A percentile compares a stretch with the other conserved stretches of the same genome.
Conservation (phyloP, 768 basidiomycete genomes). For the Kwoniella dejecticola region DNA sequence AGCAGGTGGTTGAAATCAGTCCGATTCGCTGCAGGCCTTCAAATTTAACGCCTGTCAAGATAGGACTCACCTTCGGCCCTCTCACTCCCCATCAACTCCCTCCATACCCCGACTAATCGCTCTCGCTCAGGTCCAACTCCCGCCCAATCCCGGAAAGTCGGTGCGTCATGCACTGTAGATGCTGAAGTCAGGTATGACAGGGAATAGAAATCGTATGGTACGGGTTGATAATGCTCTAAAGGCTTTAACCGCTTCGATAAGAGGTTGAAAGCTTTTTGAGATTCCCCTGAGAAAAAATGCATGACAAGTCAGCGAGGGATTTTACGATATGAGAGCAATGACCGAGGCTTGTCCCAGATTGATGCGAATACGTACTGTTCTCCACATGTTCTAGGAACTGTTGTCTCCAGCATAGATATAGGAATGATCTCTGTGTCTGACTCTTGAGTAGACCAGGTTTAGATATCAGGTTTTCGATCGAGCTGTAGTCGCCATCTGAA, state of each 20-base stretch:
- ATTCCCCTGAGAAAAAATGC: constrained; percentile 30
- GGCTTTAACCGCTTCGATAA: constrained; percentile 54
- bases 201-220: constrained; percentile 53
- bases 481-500: constrained; percentile 53
- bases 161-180: constrained; percentile 51
- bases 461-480: constrained; percentile 40
- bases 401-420: constrained; percentile 52
- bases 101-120: constrained; percentile 44
- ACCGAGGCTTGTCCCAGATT: not conserved
- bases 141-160: constrained; percentile 50
- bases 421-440: constrained; percentile 49
- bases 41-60: no score
- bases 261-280: constrained; percentile 53
- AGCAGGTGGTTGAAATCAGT: not conserved
- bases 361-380: constrained; percentile 34
- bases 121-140: constrained; percentile 50
- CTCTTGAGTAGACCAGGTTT: constrained; percentile 37
- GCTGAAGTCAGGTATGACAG: constrained; percentile 54
- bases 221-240: constrained; percentile 54
- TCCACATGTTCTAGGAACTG: constrained; percentile 54
- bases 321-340: no score
- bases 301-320: not conserved
- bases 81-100: constrained; percentile 36
- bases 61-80: constrained; percentile 25
- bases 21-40: not conserved